phyloP scores from a whole-genome alignment of 441 rosid species.

The Pelargonium fulgidum region DNA sequence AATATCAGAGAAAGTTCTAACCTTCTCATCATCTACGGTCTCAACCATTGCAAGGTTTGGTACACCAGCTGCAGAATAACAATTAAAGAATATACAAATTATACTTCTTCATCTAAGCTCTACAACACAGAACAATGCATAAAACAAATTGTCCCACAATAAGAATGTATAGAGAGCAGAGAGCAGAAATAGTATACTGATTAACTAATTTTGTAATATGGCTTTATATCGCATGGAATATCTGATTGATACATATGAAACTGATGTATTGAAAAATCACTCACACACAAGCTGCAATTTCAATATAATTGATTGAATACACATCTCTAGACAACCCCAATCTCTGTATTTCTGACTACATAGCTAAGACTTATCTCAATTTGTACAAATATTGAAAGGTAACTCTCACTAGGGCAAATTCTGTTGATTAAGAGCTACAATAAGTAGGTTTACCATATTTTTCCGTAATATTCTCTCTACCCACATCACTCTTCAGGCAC shows the following conservation, averaged over 20 bases:
- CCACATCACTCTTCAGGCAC: not conserved
- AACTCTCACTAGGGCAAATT: not conserved
- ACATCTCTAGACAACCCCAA: not conserved
- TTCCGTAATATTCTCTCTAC: not conserved
- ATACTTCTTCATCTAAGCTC: not conserved
- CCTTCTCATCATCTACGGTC: constrained; percentile 88
- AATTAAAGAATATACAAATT: not conserved
- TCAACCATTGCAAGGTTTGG: constrained; percentile 83
- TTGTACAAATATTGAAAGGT: too few relatives aligned
- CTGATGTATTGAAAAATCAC: not conserved
- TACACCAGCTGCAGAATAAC: constrained; percentile 57
- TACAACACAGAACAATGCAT: not conserved
- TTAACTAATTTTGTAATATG: not conserved
- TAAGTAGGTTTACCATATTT: not conserved
- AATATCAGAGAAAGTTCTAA: constrained; percentile 21
- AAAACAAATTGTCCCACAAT: not conserved
- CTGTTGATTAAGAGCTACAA: not conserved
- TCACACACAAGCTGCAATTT: not conserved
- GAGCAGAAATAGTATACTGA: not conserved
- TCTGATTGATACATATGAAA: not conserved
- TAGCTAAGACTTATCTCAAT: too few relatives aligned
- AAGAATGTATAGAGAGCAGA: not conserved
- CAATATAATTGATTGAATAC: not conserved
- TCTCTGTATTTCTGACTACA: not conserved
- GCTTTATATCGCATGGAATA: not conserved